phyloP scores from a whole-genome alignment of 352 stramenopile species.

The Phytopythium kandeliae region DNA sequence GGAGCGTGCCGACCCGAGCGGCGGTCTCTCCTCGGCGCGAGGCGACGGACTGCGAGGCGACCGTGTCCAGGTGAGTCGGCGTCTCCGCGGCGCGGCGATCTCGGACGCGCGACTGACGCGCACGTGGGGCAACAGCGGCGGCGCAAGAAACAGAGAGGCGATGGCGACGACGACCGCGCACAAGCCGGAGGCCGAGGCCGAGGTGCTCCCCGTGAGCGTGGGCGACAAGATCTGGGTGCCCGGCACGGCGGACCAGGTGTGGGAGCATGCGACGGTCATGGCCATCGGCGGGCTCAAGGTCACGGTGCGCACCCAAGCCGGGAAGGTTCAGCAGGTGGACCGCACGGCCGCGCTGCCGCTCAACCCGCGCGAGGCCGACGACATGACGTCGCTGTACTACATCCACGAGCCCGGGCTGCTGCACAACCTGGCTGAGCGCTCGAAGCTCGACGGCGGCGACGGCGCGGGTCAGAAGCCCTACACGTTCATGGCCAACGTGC shows the following conservation, averaged over 20 bases:
- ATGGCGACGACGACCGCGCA: slow-evolving; percentile 35
- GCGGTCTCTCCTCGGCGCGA: not conserved
- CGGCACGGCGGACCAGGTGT: slow-evolving; percentile 51
- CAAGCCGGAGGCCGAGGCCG: slow-evolving; percentile 57
- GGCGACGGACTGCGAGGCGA: too few species aligned
- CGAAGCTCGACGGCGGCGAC: slow-evolving; percentile 79
- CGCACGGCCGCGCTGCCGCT: slow-evolving; percentile 58
- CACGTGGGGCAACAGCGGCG: not conserved
- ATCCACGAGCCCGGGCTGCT: slow-evolving; percentile 94
- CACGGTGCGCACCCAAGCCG: slow-evolving; percentile 73
- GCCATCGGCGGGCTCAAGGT: slow-evolving; percentile 83
- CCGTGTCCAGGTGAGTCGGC: too few species aligned
- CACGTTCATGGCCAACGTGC: slow-evolving; percentile 93
- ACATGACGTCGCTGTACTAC: slow-evolving; percentile 94
- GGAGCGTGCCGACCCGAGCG: too few species aligned
- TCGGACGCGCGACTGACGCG: too few species aligned
- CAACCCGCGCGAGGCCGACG: slow-evolving; percentile 82
- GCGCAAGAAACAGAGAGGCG: too few species aligned
- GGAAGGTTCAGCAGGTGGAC: slow-evolving; percentile 86
- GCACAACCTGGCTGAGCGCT: slow-evolving; percentile 92
- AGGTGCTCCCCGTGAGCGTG: slow-evolving; percentile 71
- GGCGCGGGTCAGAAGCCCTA: slow-evolving; percentile 74
- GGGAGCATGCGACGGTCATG: slow-evolving; percentile 79
- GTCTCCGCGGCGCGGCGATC: not conserved
- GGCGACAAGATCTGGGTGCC: slow-evolving; percentile 74